Conservation (phyloP, 2,329 filamentous ascomycete species). For the Epichloe sp. region DNA sequence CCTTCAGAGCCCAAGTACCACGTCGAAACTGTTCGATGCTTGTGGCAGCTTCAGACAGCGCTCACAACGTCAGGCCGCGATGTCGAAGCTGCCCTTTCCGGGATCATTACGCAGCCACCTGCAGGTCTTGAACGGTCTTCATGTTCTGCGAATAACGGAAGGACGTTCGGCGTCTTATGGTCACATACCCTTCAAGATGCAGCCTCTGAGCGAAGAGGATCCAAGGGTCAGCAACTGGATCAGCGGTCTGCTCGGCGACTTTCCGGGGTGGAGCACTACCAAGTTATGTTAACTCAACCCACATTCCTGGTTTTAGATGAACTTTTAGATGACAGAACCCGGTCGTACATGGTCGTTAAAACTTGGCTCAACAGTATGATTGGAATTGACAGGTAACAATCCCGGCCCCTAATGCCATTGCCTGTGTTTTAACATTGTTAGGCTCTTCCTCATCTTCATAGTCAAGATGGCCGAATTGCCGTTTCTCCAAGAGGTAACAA, state of each 20-base stretch:
- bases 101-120: constrained; percentile 38
- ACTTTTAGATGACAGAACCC: constrained; percentile 57
- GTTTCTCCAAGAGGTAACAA: constrained; percentile 27
- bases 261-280: constrained; percentile 48
- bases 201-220: constrained; percentile 36
- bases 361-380: constrained; percentile 63
- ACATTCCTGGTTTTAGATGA: constrained; percentile 72
- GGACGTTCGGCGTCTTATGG: constrained; percentile 67
- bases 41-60: constrained; percentile 74
- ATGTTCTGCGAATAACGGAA: constrained; percentile 42
- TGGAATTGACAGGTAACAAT: constrained; percentile 46
- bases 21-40: constrained; percentile 74
- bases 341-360: constrained; percentile 63
- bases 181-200: constrained; percentile 60
- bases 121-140: background rate
- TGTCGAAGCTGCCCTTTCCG: constrained; percentile 66
- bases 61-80: constrained; percentile 55
- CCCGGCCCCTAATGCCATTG: background rate
- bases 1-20: constrained; percentile 83
- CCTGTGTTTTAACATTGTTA: constrained; percentile 15
- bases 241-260: constrained; percentile 26
- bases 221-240: constrained; percentile 29
- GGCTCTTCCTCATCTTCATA: constrained; percentile 48
- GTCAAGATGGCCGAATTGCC: constrained; percentile 42
- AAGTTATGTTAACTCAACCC: constrained; percentile 66